Conservation (phyloP, 805 yeast genomes). For the Saccharomyces mikatae region DNA sequence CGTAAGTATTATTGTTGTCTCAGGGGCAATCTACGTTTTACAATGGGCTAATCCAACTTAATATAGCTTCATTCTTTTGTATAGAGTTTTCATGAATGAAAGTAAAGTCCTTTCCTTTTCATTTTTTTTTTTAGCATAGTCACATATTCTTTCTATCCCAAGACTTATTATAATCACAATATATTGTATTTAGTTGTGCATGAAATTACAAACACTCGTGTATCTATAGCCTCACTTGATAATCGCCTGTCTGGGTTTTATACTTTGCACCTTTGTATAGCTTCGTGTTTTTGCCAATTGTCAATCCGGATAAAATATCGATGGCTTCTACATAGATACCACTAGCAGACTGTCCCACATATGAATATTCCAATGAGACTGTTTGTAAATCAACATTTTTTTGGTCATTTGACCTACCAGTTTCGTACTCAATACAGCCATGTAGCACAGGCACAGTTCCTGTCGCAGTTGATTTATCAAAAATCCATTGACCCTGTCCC, state of each 20-base stretch:
- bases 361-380: background rate
- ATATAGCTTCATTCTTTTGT: background rate
- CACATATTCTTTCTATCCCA: background rate
- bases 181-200: background rate
- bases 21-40: conserved; percentile 46
- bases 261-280: background rate
- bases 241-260: background rate
- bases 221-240: background rate
- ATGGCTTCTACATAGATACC: background rate
- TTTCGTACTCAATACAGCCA: conserved; percentile 40
- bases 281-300: background rate
- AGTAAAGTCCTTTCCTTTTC: background rate
- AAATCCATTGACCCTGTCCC: conserved; percentile 55
- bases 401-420: background rate
- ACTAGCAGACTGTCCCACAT: background rate
- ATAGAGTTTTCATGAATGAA: background rate
- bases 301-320: background rate
- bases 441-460: conserved; percentile 64
- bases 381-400: background rate
- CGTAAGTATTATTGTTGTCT: conserved; percentile 64
- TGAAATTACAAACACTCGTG: background rate
- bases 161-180: background rate
- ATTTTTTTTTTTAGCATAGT: background rate
- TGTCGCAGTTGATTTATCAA: conserved; percentile 47
- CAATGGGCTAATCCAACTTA: conserved; percentile 32